Conservation (phyloP, 257 asterid species). For the Mentha longifolia region DNA sequence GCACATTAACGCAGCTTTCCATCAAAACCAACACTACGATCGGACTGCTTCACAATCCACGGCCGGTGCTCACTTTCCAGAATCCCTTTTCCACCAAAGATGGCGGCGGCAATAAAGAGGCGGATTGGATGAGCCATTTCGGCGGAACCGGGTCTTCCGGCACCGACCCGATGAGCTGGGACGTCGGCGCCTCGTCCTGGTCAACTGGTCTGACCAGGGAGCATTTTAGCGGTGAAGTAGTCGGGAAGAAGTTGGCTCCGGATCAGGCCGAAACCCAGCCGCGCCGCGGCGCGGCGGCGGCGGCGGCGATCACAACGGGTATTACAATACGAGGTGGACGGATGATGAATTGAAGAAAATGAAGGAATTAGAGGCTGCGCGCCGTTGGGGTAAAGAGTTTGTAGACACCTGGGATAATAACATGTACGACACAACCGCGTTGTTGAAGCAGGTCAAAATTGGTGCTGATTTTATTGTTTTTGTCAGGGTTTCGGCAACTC, state of each 20-base stretch:
- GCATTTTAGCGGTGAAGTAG: slow-evolving; percentile 82
- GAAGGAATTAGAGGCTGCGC: slow-evolving; percentile 50
- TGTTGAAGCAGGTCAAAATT: slow-evolving; percentile 74
- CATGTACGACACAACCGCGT: slow-evolving; percentile 51
- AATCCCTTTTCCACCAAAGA: slow-evolving; percentile 50
- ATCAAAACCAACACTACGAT: slow-evolving; percentile 25
- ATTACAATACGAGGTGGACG: slow-evolving; percentile 53
- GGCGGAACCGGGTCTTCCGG: slow-evolving; percentile 48
- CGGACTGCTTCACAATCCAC: slow-evolving; percentile 17
- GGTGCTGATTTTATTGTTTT: slow-evolving; percentile 7
- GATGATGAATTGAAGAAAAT: slow-evolving; percentile 47
- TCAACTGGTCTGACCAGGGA: slow-evolving; percentile 86
- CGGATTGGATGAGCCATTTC: slow-evolving; percentile 56
- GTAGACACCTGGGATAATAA: slow-evolving; percentile 64
- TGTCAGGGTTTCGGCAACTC: not conserved
- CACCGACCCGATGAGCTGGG: slow-evolving; percentile 70
- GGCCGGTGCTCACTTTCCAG: slow-evolving; percentile 32
- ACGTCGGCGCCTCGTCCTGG: slow-evolving; percentile 65
- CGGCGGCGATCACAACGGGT: slow-evolving; percentile 22
- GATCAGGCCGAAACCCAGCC: slow-evolving; percentile 21
- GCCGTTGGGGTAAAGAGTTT: slow-evolving; percentile 46
- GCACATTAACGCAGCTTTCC: slow-evolving; percentile 48
- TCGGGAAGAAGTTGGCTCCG: slow-evolving; percentile 60
- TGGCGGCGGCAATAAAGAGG: slow-evolving; percentile 40
- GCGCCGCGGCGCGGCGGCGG: no score